phyloP scores from a whole-genome alignment of 805 yeast genomes.

The Phaffomyces opuntiae region DNA sequence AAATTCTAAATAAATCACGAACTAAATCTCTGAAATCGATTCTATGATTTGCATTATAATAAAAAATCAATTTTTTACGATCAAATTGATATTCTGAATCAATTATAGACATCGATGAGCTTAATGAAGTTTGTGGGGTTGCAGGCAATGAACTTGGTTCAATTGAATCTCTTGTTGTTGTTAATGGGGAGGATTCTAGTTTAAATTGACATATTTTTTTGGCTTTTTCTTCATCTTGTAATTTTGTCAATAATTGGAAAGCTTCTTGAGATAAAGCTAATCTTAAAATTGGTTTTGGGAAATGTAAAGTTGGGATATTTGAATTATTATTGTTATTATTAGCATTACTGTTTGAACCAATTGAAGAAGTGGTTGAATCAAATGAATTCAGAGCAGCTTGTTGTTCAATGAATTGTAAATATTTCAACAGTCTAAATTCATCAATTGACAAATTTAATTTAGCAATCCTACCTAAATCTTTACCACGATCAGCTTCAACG shows the following conservation, averaged over 20 bases:
- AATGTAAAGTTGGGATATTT: slow-evolving; percentile 20
- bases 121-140: slow-evolving; percentile 6
- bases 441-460: slow-evolving; percentile 58
- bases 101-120: slow-evolving; percentile 43
- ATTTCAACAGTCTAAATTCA: slow-evolving; percentile 66
- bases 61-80: slow-evolving; percentile 67
- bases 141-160: slow-evolving; percentile 3
- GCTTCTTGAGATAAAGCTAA: slow-evolving; percentile 73
- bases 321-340: neutral
- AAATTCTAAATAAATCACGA: slow-evolving; percentile 64
- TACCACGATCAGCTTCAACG: slow-evolving; percentile 81
- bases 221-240: slow-evolving; percentile 69
- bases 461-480: slow-evolving; percentile 70
- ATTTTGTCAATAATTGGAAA: slow-evolving; percentile 52
- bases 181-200: slow-evolving; percentile 14
- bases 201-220: slow-evolving; percentile 21
- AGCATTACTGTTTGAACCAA: neutral
- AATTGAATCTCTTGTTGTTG: slow-evolving; percentile 1
- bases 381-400: slow-evolving; percentile 38
- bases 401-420: slow-evolving; percentile 67
- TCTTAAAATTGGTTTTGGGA: slow-evolving; percentile 70
- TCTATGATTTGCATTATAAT: slow-evolving; percentile 59
- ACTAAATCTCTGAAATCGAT: slow-evolving; percentile 72
- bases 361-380: slow-evolving; percentile 11
- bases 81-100: slow-evolving; percentile 83